Conservation (phyloP, 441 rosid species). For the Biscutella laevigata region DNA sequence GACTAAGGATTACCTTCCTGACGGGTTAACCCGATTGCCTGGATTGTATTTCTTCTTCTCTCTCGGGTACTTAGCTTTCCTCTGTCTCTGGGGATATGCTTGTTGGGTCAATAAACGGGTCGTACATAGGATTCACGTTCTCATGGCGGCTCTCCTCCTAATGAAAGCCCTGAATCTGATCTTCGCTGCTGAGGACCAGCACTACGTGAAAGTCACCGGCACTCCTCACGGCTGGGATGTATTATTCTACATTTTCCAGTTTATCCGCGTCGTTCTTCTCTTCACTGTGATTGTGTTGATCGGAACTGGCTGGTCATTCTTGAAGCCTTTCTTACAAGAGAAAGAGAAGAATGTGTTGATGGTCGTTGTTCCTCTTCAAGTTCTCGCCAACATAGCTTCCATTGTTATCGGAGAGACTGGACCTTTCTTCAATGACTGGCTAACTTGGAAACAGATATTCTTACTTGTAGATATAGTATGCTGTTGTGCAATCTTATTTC, state of each 20-base stretch:
- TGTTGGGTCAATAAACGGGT: conserved; percentile 41
- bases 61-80: conserved; percentile 44
- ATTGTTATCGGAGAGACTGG: conserved; percentile 90
- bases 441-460: conserved; percentile 86
- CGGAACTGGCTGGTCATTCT: conserved; percentile 87
- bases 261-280: conserved; percentile 63
- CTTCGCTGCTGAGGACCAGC: conserved; percentile 83
- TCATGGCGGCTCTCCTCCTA: conserved; percentile 63
- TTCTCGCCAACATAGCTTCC: conserved; percentile 75
- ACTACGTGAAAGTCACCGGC: conserved; percentile 74
- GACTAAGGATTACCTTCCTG: conserved; percentile 62
- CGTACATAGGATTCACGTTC: conserved; percentile 73
- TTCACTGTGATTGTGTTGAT: conserved; percentile 87
- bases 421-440: conserved; percentile 83
- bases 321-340: conserved; percentile 86
- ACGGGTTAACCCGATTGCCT: conserved; percentile 77
- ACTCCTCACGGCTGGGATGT: conserved; percentile 97
- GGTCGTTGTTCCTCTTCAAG: conserved; percentile 89
- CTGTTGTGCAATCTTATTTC: conserved; percentile 84
- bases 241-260: conserved; percentile 78
- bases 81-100: conserved; percentile 54
- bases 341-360: conserved; percentile 85
- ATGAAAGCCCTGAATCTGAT: conserved; percentile 84
- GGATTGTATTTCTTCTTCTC: conserved; percentile 49
- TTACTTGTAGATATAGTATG: conserved; percentile 81